Base-by-base conservation (phyloP, 202 grass and related monocot genomes). In the Carex arenaria region DNA sequence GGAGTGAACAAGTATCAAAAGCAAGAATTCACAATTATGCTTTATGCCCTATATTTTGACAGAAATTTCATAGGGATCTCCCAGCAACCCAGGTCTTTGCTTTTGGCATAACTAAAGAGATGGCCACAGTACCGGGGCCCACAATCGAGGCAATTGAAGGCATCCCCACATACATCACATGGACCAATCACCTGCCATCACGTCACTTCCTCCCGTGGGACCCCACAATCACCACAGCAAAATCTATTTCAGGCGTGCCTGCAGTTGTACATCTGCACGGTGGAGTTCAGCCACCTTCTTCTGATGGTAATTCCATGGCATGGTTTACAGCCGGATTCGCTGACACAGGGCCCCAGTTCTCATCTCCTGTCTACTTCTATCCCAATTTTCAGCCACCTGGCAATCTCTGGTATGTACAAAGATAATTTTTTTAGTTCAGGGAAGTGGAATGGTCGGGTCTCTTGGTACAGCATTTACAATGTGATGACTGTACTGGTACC, bases 201-300 rank as follows among this genome's bases (percentile, higher is more conserved):
- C 84, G 23, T 2, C 92, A 98, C 42, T 81, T 93, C 83, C 87
- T 98, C 19, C 92, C 95, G 0, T 94, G 89, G 95, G 95, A 98
- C 87, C 80, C 54, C 0, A 87, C 92, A 17, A 70, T 94, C 0
- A 11, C 90, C 54, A 59, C 87, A 2, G 87, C 80, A 0, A 3
- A 43, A 1, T 15, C 87, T 3, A 14, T 0, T 43, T 13, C 36
- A 32, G 95, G 95, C 72, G 62, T 98, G 6, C 95, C 90, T 15
- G 82, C 90, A 47, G 95, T 98, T 26, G 95, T 94, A 36, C 95
- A 98, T 88, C 87, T 98, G 61, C 92, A 98, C 55, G 95, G 95
- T 78, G 92, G 95, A 82, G 88, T 97, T 57, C 90, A 97, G 49
- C 85, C 90, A 45, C 90, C 95, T 63, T 31, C 84, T 66, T 94